Evolutionary conservation across 1,284 basidiomycete species (phyloP).

Genomic region (Rugosomyces carneus): DNA sequence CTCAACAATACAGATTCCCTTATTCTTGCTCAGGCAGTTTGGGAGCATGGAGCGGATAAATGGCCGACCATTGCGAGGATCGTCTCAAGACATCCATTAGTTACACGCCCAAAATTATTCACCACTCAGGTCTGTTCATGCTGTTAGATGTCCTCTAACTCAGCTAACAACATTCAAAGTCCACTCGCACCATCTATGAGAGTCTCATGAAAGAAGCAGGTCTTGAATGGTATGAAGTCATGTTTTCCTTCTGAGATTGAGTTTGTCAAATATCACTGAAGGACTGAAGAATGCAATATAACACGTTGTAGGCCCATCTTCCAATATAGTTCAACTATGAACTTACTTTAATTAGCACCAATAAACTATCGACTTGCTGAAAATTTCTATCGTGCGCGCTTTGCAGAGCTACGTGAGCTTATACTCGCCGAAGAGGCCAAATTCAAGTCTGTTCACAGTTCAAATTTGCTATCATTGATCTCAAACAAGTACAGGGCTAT

Average conservation of each 20-base stretch:
- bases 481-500: constrained; percentile 35
- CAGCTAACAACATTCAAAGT: constrained; percentile 35
- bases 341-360: constrained; percentile 25
- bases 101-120: constrained; percentile 61
- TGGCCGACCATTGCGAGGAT: constrained; percentile 68
- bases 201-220: constrained; percentile 63
- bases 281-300: constrained; percentile 32
- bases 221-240: constrained; percentile 52
- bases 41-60: constrained; percentile 72
- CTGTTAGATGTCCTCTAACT: constrained; percentile 1
- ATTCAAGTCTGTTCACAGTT: constrained; percentile 53
- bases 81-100: constrained; percentile 61
- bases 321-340: background rate
- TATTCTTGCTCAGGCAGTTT: constrained; percentile 78
- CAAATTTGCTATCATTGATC: background rate
- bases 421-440: constrained; percentile 68
- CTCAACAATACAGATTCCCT: constrained; percentile 60
- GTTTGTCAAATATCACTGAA: constrained; percentile 19
- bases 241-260: constrained; percentile 8
- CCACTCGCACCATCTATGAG: constrained; percentile 62
- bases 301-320: constrained; percentile 32
- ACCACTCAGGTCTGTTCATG: constrained; percentile 49
- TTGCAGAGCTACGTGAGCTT: constrained; percentile 62
- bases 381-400: constrained; percentile 62
- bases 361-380: constrained; percentile 65